Percentiles rank a stretch among this genome's conserved stretches.
These are phyloP conservation scores for Plasmodium gonderi DNA, from an alignment of 169 alveolate species.

Conservation along the genomic window DNA sequence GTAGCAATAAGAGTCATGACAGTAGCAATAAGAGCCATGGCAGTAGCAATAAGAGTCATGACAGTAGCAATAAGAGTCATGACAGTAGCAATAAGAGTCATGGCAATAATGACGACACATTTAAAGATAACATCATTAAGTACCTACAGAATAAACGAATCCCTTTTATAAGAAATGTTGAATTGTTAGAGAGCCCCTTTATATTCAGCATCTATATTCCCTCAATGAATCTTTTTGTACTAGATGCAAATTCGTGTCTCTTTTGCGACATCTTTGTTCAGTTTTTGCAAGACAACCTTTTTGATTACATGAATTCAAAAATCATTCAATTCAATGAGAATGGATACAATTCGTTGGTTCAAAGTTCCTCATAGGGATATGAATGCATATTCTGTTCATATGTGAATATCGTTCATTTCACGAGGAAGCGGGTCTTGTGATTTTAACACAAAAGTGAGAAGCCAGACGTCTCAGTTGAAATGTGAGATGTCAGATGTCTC, in stretches of 20 bases:
- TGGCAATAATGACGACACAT: background rate
- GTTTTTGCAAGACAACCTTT: constrained; percentile 7
- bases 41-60: no score
- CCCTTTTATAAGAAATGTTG: background rate
- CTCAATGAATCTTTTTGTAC: constrained; percentile 12
- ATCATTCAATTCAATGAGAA: background rate
- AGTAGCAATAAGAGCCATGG: background rate
- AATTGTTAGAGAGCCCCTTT: constrained; percentile 48
- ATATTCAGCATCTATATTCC: constrained; percentile 51
- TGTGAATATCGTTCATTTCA: no score
- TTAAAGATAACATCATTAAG: background rate
- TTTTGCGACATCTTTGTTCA: constrained; percentile 31
- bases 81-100: background rate
- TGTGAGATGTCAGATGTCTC: no score
- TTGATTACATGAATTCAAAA: constrained; percentile 20
- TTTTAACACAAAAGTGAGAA: no score
- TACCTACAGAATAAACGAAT: background rate
- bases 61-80: background rate
- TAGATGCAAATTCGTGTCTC: constrained; percentile 14
- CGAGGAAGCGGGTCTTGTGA: no score
- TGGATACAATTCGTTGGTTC: background rate
- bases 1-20: no score
- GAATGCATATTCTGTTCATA: no score
- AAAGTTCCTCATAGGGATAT: no score
- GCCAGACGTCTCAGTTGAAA: no score